A percentile compares a stretch with the other conserved stretches of the same genome.
Evolutionary conservation across 2,329 filamentous ascomycete species (phyloP).

Genomic region (Sarocladium oryzae): DNA sequence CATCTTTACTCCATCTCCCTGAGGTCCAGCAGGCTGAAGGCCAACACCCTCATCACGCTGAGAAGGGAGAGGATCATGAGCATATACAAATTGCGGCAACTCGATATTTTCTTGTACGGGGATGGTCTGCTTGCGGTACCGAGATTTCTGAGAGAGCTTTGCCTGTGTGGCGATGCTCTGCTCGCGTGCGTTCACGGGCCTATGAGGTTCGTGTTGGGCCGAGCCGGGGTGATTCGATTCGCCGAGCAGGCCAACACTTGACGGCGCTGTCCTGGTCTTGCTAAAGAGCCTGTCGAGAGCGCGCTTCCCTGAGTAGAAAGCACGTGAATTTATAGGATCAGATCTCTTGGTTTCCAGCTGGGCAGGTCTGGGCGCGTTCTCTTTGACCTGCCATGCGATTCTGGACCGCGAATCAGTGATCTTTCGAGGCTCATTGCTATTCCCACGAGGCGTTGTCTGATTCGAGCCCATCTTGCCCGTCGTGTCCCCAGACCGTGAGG

Average conservation of each 20-base stretch:
- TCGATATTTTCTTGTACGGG: slow-evolving; percentile 42
- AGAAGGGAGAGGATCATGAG: slow-evolving; percentile 42
- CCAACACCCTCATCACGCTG: background rate
- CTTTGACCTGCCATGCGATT: background rate
- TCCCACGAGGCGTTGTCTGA: background rate
- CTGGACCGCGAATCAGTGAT: background rate
- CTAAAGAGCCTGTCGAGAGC: slow-evolving; percentile 49
- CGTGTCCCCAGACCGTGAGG: background rate
- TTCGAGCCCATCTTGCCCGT: background rate
- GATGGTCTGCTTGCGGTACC: slow-evolving; percentile 35
- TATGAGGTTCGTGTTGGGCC: background rate
- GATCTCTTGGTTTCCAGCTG: slow-evolving; percentile 46
- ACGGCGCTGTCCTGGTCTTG: slow-evolving; percentile 25
- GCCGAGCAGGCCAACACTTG: slow-evolving; percentile 11
- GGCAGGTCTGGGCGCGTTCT: slow-evolving; percentile 35
- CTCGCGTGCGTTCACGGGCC: background rate
- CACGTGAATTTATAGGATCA: slow-evolving; percentile 14
- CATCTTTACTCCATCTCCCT: slow-evolving; percentile 24
- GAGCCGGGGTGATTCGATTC: slow-evolving; percentile 13
- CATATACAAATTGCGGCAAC: slow-evolving; percentile 46
- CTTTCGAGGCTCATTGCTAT: background rate
- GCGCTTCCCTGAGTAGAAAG: slow-evolving; percentile 46
- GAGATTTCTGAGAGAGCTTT: slow-evolving; percentile 17
- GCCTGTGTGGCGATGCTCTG: background rate
- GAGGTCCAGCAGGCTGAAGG: background rate